These are phyloP conservation scores for Nigrospora osmanthi DNA, from an alignment of 2,329 filamentous ascomycete species.

Conservation along the genomic window DNA sequence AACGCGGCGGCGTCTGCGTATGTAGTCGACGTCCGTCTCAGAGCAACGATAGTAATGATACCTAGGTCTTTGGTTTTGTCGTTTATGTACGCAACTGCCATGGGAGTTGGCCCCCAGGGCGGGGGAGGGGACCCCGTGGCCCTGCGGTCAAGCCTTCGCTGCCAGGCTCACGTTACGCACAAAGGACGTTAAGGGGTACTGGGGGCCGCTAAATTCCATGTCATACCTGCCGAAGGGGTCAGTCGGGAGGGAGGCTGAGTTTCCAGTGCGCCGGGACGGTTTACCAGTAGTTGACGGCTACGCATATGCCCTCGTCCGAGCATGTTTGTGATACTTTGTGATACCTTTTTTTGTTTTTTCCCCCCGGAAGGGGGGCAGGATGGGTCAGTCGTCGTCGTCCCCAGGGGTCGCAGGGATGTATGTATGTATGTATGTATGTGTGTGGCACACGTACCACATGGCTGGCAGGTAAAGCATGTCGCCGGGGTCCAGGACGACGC, in stretches of 20 bases:
- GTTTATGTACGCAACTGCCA: too few relatives aligned
- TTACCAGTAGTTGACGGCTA: conserved; percentile 77
- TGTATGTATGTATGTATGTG: too few relatives aligned
- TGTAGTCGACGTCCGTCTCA: too few relatives aligned
- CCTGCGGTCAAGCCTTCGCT: not conserved
- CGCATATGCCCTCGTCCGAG: conserved; percentile 61
- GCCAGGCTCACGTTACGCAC: conserved; percentile 28
- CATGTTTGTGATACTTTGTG: conserved; percentile 74
- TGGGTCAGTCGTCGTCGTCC: too few relatives aligned
- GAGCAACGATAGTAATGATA: too few relatives aligned
- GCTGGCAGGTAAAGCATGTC: conserved; percentile 79
- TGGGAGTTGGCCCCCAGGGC: too few relatives aligned
- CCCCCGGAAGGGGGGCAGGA: too few relatives aligned
- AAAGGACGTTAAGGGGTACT: conserved; percentile 56
- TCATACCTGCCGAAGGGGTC: conserved; percentile 56
- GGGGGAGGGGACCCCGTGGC: too few relatives aligned
- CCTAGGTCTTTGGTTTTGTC: too few relatives aligned
- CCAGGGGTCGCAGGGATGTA: too few relatives aligned
- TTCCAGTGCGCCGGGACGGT: not conserved
- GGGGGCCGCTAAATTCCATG: conserved; percentile 64
- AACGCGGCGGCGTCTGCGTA: too few relatives aligned
- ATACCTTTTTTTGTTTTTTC: conserved; percentile 42
- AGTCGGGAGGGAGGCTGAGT: not conserved
- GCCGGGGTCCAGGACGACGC: conserved; percentile 62
- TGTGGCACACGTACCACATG: conserved; percentile 54